Evolutionary conservation across 2,329 filamentous ascomycete genomes (phyloP).

Genomic region (Monilinia vaccinii-corymbosi): DNA sequence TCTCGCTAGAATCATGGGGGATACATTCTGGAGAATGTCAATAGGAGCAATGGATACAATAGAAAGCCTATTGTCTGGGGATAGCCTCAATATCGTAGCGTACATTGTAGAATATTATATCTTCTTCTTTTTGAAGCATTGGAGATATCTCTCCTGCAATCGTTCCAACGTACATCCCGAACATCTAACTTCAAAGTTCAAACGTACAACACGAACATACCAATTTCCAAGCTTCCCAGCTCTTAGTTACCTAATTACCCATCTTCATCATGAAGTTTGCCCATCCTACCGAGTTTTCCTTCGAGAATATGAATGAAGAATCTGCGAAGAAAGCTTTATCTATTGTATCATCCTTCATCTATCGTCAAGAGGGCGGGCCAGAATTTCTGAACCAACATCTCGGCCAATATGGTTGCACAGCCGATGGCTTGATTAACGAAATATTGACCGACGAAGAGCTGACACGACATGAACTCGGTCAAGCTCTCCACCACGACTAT

Average conservation of each 20-base stretch:
- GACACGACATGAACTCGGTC: background rate
- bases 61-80: background rate
- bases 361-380: background rate
- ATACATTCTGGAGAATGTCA: background rate
- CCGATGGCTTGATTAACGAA: background rate
- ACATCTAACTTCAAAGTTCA: background rate
- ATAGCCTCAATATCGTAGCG: background rate
- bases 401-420: background rate
- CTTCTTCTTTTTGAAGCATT: background rate
- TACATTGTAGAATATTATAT: background rate
- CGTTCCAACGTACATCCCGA: background rate
- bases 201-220: background rate
- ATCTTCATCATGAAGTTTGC: background rate
- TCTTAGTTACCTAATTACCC: background rate
- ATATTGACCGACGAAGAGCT: background rate
- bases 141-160: background rate
- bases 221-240: background rate
- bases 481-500: background rate
- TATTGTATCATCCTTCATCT: background rate
- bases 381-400: background rate
- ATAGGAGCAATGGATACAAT: background rate
- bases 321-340: background rate
- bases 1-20: background rate
- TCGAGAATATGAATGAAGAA: background rate
- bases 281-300: background rate